Percentiles rank a stretch among this genome's conserved stretches.
phyloP scores from a whole-genome alignment of 2,329 filamentous ascomycete genomes.

The Fusarium veterinarium region DNA sequence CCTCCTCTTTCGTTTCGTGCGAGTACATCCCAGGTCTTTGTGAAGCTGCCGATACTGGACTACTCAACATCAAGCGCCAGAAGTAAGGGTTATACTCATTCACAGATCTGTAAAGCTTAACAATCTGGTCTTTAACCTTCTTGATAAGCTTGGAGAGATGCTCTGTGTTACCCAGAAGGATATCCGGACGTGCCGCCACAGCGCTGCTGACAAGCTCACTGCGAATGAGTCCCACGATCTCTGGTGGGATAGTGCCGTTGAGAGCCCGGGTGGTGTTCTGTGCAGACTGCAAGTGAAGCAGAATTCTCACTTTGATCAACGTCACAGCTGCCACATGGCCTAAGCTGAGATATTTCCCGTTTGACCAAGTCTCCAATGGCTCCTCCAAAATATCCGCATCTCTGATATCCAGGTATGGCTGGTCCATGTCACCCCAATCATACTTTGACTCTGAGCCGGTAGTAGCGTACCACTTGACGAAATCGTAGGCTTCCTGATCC shows the following conservation, averaged over 20 bases:
- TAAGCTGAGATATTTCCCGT: constrained; percentile 1
- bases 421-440: constrained; percentile 32
- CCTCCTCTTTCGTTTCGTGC: constrained; percentile 18
- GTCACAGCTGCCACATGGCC: constrained; percentile 24
- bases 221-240: constrained; percentile 39
- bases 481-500: constrained; percentile 64
- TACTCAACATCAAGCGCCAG: constrained; percentile 28
- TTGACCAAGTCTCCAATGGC: background rate
- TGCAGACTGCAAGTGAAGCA: constrained; percentile 38
- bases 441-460: constrained; percentile 16
- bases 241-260: constrained; percentile 16
- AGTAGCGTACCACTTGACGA: constrained; percentile 51
- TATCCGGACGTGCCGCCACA: background rate
- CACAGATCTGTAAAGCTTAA: constrained; percentile 15
- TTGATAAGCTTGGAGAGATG: constrained; percentile 1
- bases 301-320: constrained; percentile 41
- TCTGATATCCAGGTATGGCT: constrained; percentile 49
- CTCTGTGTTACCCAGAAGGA: constrained; percentile 2
- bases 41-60: background rate
- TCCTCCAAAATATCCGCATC: constrained; percentile 56
- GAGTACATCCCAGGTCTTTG: constrained; percentile 21
- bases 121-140: constrained; percentile 29
- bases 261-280: constrained; percentile 26
- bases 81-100: constrained; percentile 32
- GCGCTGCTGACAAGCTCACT: constrained; percentile 23